Evolutionary conservation across 257 asterid genomes (phyloP).

Genomic region (Salvia splendens): DNA sequence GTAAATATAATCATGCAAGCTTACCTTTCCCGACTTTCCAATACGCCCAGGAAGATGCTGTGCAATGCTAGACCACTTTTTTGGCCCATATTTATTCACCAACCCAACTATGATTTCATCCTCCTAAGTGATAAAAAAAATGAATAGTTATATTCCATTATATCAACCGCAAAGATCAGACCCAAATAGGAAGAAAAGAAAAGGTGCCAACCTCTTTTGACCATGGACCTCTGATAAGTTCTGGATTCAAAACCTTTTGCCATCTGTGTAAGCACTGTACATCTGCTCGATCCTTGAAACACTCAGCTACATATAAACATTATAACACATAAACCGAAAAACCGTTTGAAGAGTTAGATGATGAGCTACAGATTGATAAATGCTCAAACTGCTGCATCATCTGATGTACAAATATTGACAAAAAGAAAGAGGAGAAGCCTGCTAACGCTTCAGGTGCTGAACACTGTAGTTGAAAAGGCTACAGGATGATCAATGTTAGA

Average conservation of each 20-base stretch:
- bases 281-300: conserved; percentile 87
- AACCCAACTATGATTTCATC: conserved; percentile 73
- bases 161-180: conserved; percentile 5
- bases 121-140: conserved; percentile 53
- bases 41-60: conserved; percentile 96
- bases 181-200: conserved; percentile 10
- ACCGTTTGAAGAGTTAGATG: conserved; percentile 29
- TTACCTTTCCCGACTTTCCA: conserved; percentile 94
- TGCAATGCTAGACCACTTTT: conserved; percentile 95
- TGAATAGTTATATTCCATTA: conserved; percentile 21
- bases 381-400: conserved; percentile 19
- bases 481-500: conserved; percentile 23
- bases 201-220: conserved; percentile 73
- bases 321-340: conserved; percentile 28
- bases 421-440: conserved; percentile 3
- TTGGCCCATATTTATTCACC: conserved; percentile 79
- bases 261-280: conserved; percentile 95
- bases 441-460: conserved; percentile 5
- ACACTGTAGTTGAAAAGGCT: conserved; percentile 23
- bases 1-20: conserved; percentile 26
- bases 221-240: conserved; percentile 97
- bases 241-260: conserved; percentile 97
- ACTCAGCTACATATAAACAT: conserved; percentile 62
- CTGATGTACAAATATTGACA: neutral
- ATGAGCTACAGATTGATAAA: conserved; percentile 22